Evolutionary conservation across 2,329 filamentous ascomycete genomes (phyloP).

Genomic region (Furcasterigmium furcatum): DNA sequence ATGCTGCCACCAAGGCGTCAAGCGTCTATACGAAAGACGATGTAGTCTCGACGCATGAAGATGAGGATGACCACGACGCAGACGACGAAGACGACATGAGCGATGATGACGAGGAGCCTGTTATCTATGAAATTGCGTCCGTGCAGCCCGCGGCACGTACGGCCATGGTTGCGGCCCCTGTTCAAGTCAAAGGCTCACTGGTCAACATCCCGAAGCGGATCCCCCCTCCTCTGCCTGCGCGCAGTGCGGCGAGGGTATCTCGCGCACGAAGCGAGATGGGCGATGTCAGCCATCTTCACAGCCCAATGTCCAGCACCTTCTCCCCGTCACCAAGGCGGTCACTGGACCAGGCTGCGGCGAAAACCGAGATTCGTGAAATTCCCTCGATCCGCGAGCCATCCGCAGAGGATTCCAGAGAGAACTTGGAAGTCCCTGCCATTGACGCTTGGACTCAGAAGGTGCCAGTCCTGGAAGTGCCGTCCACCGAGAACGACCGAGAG

Average conservation of each 20-base stretch:
- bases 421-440: too few species aligned
- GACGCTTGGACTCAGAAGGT: too few species aligned
- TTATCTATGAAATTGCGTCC: constrained; percentile 66
- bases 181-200: constrained; percentile 71
- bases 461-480: too few species aligned
- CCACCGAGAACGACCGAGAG: too few species aligned
- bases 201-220: constrained; percentile 82
- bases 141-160: constrained; percentile 52
- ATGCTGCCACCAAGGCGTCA: constrained; percentile 20
- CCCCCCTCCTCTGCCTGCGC: constrained; percentile 72
- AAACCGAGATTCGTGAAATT: constrained; percentile 10
- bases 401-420: background rate
- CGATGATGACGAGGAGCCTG: constrained; percentile 58
- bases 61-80: constrained; percentile 33
- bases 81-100: constrained; percentile 45
- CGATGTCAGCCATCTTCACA: constrained; percentile 50
- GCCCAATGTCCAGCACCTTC: constrained; percentile 50
- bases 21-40: constrained; percentile 19
- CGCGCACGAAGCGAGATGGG: constrained; percentile 54
- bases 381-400: constrained; percentile 17
- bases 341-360: constrained; percentile 11
- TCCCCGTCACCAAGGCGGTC: constrained; percentile 11
- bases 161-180: constrained; percentile 58
- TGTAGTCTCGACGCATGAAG: constrained; percentile 18
- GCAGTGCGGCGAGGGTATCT: constrained; percentile 67